phyloP scores from a whole-genome alignment of 2,329 filamentous ascomycete genomes.

The Amylocarpus encephaloides region DNA sequence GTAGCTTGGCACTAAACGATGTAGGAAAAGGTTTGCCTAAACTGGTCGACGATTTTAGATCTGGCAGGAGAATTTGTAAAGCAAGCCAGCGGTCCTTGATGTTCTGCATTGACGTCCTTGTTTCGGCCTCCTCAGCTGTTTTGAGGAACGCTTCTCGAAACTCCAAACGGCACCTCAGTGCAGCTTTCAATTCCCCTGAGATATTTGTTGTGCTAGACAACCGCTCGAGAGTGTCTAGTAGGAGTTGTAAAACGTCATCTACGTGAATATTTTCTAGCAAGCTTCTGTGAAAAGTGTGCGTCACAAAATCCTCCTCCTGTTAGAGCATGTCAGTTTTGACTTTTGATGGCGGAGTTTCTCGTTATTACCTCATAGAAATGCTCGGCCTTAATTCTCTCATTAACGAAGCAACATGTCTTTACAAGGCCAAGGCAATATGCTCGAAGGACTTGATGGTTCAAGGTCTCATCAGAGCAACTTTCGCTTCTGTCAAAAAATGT shows the following conservation, averaged over 20 bases:
- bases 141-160: conserved; percentile 60
- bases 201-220: conserved; percentile 20
- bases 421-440: conserved; percentile 82
- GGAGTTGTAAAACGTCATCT: conserved; percentile 30
- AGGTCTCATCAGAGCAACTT: conserved; percentile 33
- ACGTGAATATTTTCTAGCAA: conserved; percentile 61
- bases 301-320: conserved; percentile 93
- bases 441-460: conserved; percentile 60
- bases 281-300: conserved; percentile 78
- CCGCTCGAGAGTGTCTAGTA: conserved; percentile 30
- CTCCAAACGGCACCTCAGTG: conserved; percentile 58
- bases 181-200: conserved; percentile 38
- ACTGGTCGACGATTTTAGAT: conserved; percentile 52
- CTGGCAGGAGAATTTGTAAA: conserved; percentile 40
- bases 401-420: conserved; percentile 75
- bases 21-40: conserved; percentile 62
- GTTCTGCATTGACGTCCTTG: conserved; percentile 37
- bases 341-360: conserved; percentile 65
- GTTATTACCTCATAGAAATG: conserved; percentile 76
- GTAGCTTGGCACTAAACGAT: conserved; percentile 86
- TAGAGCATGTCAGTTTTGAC: conserved; percentile 58
- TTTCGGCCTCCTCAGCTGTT: conserved; percentile 42
- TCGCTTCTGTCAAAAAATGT: conserved; percentile 24
- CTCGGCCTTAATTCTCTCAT: conserved; percentile 70
- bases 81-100: conserved; percentile 38